phyloP scores from a whole-genome alignment of 345 rosid genomes.

The Citrus sinensis region DNA sequence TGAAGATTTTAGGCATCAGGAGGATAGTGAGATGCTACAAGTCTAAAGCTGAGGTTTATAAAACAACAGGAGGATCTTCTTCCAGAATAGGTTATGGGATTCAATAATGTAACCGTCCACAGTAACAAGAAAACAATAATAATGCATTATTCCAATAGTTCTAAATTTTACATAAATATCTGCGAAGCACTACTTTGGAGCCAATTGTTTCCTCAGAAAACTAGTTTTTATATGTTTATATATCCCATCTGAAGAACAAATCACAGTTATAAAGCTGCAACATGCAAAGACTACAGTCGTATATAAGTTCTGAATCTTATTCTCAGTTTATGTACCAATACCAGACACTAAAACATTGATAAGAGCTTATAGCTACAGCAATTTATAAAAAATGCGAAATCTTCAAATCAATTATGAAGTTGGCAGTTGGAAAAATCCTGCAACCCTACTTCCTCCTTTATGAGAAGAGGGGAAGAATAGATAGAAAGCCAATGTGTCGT shows the following conservation, averaged over 20 bases:
- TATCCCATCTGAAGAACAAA: not conserved
- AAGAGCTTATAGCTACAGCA: not conserved
- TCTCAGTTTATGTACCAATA: not conserved
- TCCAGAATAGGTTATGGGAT: not conserved
- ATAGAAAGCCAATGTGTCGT: not conserved
- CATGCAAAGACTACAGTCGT: not conserved
- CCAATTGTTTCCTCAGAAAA: not conserved
- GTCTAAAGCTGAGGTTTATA: not conserved
- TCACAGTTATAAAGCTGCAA: not conserved
- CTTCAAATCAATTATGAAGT: not conserved
- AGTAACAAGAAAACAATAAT: not conserved
- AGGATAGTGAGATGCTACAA: not conserved
- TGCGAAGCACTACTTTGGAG: not conserved
- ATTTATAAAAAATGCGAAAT: not conserved
- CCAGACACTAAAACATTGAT: not conserved
- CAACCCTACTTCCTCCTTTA: not conserved
- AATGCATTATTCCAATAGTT: not conserved
- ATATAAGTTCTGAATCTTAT: not conserved
- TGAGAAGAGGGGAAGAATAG: not conserved
- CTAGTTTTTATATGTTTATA: not conserved
- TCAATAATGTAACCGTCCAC: not conserved
- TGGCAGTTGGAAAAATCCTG: not conserved
- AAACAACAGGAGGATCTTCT: not conserved
- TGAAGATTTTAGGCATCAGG: not conserved
- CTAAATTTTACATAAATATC: not conserved